A percentile compares a stretch with the other conserved stretches of the same genome.
Evolutionary conservation across 129 eudicot species (phyloP).

Genomic region (Chrysanthemum makinoi): DNA sequence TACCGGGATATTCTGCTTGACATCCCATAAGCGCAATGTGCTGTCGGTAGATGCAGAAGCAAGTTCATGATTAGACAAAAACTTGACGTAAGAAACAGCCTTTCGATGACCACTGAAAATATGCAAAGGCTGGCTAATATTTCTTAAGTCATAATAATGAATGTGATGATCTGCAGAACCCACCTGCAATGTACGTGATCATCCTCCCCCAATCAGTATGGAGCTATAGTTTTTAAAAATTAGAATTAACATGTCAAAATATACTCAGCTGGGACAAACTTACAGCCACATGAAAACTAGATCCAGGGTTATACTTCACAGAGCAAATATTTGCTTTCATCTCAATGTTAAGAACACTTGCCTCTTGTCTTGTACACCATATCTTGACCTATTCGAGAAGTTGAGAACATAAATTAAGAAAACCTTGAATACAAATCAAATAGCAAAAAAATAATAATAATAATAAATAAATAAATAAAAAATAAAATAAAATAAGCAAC

Average conservation of each 20-base stretch:
- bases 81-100: constrained; percentile 91
- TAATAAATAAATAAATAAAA: too few relatives aligned
- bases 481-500: too few relatives aligned
- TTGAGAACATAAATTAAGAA: constrained; percentile 1
- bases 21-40: constrained; percentile 95
- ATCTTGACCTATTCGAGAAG: constrained; percentile 63
- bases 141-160: constrained; percentile 90
- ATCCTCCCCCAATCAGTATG: constrained; percentile 2
- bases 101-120: constrained; percentile 78
- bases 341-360: constrained; percentile 87
- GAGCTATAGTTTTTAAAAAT: neutral
- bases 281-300: constrained; percentile 82
- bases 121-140: constrained; percentile 73
- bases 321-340: constrained; percentile 98
- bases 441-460: too few relatives aligned
- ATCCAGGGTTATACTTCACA: constrained; percentile 96
- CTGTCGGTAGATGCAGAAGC: constrained; percentile 99
- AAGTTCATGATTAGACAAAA: constrained; percentile 76
- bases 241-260: too few relatives aligned
- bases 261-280: constrained; percentile 19
- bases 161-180: constrained; percentile 97
- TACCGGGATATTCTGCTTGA: constrained; percentile 73
- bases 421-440: neutral
- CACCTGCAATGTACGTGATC: constrained; percentile 50
- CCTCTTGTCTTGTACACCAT: constrained; percentile 94